phyloP scores from a whole-genome alignment of 495 filamentous ascomycete species.

The Tuber brumale region DNA sequence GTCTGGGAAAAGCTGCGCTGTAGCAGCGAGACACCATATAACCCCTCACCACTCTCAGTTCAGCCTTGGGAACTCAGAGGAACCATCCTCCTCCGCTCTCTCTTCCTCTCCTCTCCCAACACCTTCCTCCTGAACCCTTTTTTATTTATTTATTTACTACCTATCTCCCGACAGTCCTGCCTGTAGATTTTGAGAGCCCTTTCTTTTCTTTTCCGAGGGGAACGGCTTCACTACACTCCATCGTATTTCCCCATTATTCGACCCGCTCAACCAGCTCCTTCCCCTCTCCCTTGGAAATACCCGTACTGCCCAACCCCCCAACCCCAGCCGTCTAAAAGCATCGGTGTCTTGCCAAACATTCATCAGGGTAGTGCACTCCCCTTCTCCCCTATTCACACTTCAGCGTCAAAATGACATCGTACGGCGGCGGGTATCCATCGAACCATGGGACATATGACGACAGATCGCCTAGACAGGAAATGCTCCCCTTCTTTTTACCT shows the following conservation, averaged over 20 bases:
- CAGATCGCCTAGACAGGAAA: not conserved
- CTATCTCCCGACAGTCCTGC: not conserved
- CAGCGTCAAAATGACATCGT: not conserved
- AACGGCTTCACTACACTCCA: not conserved
- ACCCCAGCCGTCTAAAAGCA: not conserved
- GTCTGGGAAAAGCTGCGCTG: not conserved
- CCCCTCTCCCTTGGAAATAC: not conserved
- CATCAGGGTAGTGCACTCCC: not conserved
- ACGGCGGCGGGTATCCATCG: not conserved
- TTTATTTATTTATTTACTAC: not conserved
- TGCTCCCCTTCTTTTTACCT: conserved; percentile 26
- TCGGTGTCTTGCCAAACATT: not conserved
- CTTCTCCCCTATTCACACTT: not conserved
- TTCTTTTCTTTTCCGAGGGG: conserved; percentile 1
- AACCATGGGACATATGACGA: not conserved
- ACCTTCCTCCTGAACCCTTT: not conserved
- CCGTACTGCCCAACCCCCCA: not conserved
- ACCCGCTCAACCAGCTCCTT: not conserved
- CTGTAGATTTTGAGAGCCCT: not conserved
- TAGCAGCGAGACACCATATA: not conserved
- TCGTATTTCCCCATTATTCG: not conserved
- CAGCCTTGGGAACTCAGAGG: not conserved
- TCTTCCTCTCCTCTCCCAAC: not conserved
- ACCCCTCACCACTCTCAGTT: not conserved
- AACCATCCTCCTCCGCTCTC: not conserved